Evolutionary conservation across 768 basidiomycete genomes (phyloP).

Genomic region (Tulasnella sp.): DNA sequence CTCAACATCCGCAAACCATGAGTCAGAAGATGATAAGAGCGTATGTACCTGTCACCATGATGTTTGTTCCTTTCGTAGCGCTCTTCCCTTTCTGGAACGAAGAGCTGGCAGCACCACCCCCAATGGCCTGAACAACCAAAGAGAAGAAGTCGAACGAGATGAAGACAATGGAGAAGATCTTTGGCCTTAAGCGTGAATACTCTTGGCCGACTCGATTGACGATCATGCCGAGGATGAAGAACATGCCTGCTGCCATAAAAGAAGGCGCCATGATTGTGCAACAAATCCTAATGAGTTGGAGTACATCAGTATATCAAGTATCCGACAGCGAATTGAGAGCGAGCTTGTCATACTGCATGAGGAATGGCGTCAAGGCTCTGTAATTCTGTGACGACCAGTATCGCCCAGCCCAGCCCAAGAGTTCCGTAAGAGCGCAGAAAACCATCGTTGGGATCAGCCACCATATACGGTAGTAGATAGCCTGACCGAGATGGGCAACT

Average conservation of each 20-base stretch:
- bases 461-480: conserved; percentile 37
- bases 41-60: conserved; percentile 41
- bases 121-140: conserved; percentile 52
- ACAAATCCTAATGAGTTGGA: conserved; percentile 32
- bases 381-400: conserved; percentile 26
- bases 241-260: conserved; percentile 38
- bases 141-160: conserved; percentile 41
- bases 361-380: conserved; percentile 26
- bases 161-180: conserved; percentile 30
- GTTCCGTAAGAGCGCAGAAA: conserved; percentile 40
- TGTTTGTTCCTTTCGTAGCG: conserved; percentile 35
- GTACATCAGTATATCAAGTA: too few species aligned
- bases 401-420: conserved; percentile 46
- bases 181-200: conserved; percentile 39
- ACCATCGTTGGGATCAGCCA: conserved; percentile 43
- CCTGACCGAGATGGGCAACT: conserved; percentile 42
- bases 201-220: conserved; percentile 35
- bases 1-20: not conserved
- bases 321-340: not conserved
- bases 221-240: conserved; percentile 44
- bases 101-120: conserved; percentile 45
- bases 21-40: conserved; percentile 10
- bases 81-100: conserved; percentile 23
- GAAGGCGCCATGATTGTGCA: conserved; percentile 47
- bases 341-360: conserved; percentile 33